Conservation (phyloP, 129 eudicot genomes). For the Lactuca saligna region DNA sequence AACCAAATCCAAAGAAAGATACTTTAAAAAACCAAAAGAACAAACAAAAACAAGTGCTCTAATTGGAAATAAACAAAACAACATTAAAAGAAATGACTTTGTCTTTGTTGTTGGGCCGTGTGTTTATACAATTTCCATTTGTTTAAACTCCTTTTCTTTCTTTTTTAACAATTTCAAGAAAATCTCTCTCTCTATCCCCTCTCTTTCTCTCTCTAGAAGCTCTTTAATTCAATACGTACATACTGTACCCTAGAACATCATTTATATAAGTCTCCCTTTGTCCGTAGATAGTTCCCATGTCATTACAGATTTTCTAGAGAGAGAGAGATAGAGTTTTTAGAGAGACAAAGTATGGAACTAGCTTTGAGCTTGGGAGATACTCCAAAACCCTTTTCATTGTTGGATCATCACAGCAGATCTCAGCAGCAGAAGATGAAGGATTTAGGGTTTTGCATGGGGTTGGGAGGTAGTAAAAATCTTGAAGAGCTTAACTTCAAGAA, state of each 20-base stretch:
- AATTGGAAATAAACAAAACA: constrained; percentile 28
- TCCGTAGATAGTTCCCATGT: constrained; percentile 36
- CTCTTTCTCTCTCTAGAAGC: constrained; percentile 25
- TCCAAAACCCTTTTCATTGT: constrained; percentile 57
- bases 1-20: constrained; percentile 38
- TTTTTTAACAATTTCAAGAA: constrained; percentile 3
- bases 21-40: constrained; percentile 7
- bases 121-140: constrained; percentile 31
- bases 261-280: constrained; percentile 38
- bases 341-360: constrained; percentile 63
- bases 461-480: constrained; percentile 19
- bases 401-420: constrained; percentile 43
- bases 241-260: constrained; percentile 31
- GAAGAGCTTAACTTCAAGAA: constrained; percentile 19
- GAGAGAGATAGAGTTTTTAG: constrained; percentile 15
- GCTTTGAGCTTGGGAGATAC: constrained; percentile 90
- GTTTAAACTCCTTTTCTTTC: neutral
- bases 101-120: constrained; percentile 34
- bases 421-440: constrained; percentile 34
- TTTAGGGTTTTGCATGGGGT: constrained; percentile 83
- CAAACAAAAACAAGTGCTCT: constrained; percentile 12
- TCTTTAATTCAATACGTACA: constrained; percentile 26
- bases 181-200: constrained; percentile 17
- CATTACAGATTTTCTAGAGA: constrained; percentile 28
- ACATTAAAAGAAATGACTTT: constrained; percentile 22